phyloP scores from a whole-genome alignment of 768 basidiomycete species.

The Bullera alba region DNA sequence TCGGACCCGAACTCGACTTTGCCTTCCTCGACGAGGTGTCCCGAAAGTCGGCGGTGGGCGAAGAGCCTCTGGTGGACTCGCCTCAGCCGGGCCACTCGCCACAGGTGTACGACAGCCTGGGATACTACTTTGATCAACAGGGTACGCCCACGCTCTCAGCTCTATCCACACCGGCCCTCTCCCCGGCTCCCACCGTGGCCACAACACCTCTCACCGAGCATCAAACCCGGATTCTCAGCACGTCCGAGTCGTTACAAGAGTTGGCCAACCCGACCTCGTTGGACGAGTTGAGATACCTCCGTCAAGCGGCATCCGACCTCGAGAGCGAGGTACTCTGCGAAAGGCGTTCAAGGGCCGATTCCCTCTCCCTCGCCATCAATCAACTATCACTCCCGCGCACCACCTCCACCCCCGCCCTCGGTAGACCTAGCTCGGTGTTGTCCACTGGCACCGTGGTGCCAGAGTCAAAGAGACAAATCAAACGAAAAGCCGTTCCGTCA shows the following conservation, averaged over 20 bases:
- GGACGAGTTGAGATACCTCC: constrained; percentile 2
- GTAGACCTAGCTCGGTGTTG: not conserved
- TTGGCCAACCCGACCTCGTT: constrained; percentile 2
- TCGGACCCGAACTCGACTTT: not conserved
- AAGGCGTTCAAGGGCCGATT: not conserved
- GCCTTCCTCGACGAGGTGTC: no score
- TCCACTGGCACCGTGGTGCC: not conserved
- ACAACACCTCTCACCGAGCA: not conserved
- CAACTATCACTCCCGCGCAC: not conserved
- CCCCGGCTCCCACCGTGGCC: not conserved
- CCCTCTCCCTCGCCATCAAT: not conserved
- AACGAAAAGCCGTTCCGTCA: constrained; percentile 1
- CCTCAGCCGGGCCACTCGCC: not conserved
- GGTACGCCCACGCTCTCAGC: not conserved
- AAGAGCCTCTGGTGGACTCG: not conserved
- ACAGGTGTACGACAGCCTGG: not conserved
- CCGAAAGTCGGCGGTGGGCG: no score
- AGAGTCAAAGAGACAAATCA: not conserved
- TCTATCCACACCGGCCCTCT: not conserved
- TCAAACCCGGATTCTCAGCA: not conserved
- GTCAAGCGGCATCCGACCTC: constrained; percentile 9
- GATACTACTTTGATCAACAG: not conserved
- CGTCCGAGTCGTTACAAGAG: not conserved
- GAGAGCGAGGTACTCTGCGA: not conserved
- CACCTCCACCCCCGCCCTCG: not conserved